phyloP scores from a whole-genome alignment of 805 yeast genomes.

The Yueomyces sinensis region DNA sequence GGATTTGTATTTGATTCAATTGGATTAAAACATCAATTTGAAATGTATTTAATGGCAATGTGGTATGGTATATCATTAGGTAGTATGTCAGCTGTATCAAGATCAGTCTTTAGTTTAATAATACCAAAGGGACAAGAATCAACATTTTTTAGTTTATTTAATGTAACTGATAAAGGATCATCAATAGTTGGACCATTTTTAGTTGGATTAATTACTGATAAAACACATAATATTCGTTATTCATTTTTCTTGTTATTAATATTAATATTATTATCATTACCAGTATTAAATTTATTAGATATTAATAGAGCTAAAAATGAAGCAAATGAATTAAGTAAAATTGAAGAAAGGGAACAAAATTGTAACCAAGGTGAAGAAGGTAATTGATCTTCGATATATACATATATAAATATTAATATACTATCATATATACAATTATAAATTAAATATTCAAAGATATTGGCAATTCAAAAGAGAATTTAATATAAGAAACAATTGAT shows the following conservation, averaged over 20 bases:
- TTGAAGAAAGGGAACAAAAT: conserved; percentile 4
- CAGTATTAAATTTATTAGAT: conserved; percentile 41
- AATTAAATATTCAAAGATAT: too few species aligned
- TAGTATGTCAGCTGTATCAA: conserved; percentile 54
- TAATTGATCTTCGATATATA: too few species aligned
- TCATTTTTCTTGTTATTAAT: conserved; percentile 52
- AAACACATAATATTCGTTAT: conserved; percentile 60
- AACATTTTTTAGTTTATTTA: conserved; percentile 60
- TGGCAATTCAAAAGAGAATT: too few species aligned
- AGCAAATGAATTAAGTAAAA: conserved; percentile 29
- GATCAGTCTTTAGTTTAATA: conserved; percentile 53
- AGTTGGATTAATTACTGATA: conserved; percentile 61
- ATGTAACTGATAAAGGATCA: conserved; percentile 72
- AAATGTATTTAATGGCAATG: conserved; percentile 53
- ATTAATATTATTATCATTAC: conserved; percentile 41
- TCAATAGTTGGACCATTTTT: conserved; percentile 61
- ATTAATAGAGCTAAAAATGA: conserved; percentile 49
- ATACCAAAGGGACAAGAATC: conserved; percentile 69
- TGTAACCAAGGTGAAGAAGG: too few species aligned
- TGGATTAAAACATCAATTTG: conserved; percentile 51
- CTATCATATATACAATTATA: too few species aligned
- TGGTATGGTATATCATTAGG: conserved; percentile 73
- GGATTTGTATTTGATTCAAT: conserved; percentile 44
- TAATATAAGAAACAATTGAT: too few species aligned
- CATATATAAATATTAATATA: too few species aligned